These are phyloP conservation scores for Aspergillus baeticus DNA, from an alignment of 495 filamentous ascomycete species.

Conservation along the genomic window DNA sequence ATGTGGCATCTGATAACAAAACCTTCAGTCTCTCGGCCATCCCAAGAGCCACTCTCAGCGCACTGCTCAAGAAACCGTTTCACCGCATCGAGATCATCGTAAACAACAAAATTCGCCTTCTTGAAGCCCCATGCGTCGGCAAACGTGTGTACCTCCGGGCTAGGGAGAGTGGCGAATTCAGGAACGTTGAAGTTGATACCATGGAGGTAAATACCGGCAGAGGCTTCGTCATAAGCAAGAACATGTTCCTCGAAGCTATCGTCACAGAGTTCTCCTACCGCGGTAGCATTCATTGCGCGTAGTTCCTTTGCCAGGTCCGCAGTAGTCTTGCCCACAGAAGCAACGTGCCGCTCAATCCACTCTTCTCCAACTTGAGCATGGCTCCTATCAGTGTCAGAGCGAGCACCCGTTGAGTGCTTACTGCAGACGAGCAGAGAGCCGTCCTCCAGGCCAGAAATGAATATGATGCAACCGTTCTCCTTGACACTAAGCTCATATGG, in stretches of 20 bases:
- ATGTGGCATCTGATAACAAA: slow-evolving; percentile 93
- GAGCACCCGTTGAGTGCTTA: slow-evolving; percentile 89
- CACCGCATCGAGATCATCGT: slow-evolving; percentile 69
- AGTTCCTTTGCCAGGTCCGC: slow-evolving; percentile 73
- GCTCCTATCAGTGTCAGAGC: slow-evolving; percentile 65
- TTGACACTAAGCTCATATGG: slow-evolving; percentile 96
- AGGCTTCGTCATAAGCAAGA: slow-evolving; percentile 78
- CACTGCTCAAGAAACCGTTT: slow-evolving; percentile 78
- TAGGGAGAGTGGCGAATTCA: slow-evolving; percentile 80
- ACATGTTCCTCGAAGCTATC: slow-evolving; percentile 97
- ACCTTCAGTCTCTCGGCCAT: slow-evolving; percentile 89
- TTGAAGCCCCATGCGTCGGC: slow-evolving; percentile 93
- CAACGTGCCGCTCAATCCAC: slow-evolving; percentile 81
- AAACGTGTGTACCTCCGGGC: slow-evolving; percentile 76
- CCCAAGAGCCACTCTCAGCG: slow-evolving; percentile 82
- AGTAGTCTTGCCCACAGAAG: slow-evolving; percentile 68
- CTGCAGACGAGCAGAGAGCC: slow-evolving; percentile 89
- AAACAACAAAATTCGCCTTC: slow-evolving; percentile 77
- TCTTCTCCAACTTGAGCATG: slow-evolving; percentile 83
- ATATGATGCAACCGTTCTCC: slow-evolving; percentile 99
- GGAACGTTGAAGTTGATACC: slow-evolving; percentile 94
- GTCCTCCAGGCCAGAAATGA: slow-evolving; percentile 88
- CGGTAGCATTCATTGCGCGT: slow-evolving; percentile 79
- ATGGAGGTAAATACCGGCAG: slow-evolving; percentile 91
- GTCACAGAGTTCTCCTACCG: slow-evolving; percentile 95